Evolutionary conservation across 805 yeast species (phyloP).

Genomic region (Jamesozyma jinghongensis): DNA sequence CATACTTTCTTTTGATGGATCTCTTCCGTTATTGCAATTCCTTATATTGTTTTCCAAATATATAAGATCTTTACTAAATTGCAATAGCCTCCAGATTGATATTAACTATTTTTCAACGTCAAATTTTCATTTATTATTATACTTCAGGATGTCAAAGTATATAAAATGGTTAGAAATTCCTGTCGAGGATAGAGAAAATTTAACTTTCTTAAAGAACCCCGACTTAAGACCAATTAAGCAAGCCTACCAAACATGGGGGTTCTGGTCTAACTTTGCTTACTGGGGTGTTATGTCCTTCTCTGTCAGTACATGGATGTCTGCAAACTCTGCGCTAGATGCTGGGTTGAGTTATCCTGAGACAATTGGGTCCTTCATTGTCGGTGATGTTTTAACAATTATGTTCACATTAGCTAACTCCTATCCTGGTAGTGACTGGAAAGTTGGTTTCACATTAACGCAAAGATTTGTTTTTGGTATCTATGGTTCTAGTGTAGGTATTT

Average conservation of each 20-base stretch:
- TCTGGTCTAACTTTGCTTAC: constrained; percentile 34
- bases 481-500: constrained; percentile 31
- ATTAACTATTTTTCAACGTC: too few species aligned
- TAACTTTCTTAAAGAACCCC: constrained; percentile 27
- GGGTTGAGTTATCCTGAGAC: constrained; percentile 41
- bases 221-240: constrained; percentile 24
- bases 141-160: too few species aligned
- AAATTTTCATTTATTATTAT: too few species aligned
- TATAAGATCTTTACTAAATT: too few species aligned
- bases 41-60: too few species aligned
- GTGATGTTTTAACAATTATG: constrained; percentile 36
- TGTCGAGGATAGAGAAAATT: constrained; percentile 22
- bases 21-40: too few species aligned
- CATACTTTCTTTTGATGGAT: too few species aligned
- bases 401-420: constrained; percentile 39
- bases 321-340: constrained; percentile 35
- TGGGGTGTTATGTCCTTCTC: constrained; percentile 40
- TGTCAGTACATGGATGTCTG: constrained; percentile 39
- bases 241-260: constrained; percentile 32
- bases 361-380: constrained; percentile 39
- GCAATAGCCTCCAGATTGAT: too few species aligned
- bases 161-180: constrained; percentile 23
- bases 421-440: constrained; percentile 43
- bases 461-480: constrained; percentile 40
- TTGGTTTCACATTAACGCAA: constrained; percentile 39